A percentile compares a stretch with the other conserved stretches of the same genome.
These are phyloP conservation scores for Psilocybe tampanensis DNA, from an alignment of 768 basidiomycete species.

Conservation along the genomic window DNA sequence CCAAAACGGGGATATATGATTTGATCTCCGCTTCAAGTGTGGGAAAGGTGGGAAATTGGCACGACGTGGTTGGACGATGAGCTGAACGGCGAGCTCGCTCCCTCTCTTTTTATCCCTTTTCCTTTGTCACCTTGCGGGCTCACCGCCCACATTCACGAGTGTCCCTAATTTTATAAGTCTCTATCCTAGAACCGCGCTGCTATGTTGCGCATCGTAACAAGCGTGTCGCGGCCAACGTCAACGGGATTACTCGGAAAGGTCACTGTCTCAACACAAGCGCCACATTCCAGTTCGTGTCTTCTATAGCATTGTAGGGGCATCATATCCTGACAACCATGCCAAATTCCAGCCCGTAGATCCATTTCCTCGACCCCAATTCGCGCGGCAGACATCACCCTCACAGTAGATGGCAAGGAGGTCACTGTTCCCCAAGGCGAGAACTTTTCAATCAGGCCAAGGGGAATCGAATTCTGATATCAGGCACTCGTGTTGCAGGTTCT, in stretches of 20 bases:
- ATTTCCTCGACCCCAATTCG: slow-evolving; percentile 68
- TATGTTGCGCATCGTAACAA: slow-evolving; percentile 74
- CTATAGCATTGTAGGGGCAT: not conserved
- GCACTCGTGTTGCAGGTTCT: slow-evolving; percentile 55
- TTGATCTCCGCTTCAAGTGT: slow-evolving; percentile 33
- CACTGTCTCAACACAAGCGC: slow-evolving; percentile 41
- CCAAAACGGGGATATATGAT: slow-evolving; percentile 5
- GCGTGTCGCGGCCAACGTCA: slow-evolving; percentile 59
- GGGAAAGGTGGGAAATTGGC: slow-evolving; percentile 42
- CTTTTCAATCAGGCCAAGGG: not conserved
- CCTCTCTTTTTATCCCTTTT: slow-evolving; percentile 31
- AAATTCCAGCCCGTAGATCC: slow-evolving; percentile 51
- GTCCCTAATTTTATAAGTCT: slow-evolving; percentile 23
- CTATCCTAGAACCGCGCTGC: slow-evolving; percentile 18
- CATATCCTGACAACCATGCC: slow-evolving; percentile 6
- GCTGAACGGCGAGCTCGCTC: slow-evolving; percentile 43
- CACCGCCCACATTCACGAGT: slow-evolving; percentile 30
- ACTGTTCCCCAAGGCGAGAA: slow-evolving; percentile 91
- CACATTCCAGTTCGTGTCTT: slow-evolving; percentile 28
- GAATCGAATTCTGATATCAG: not conserved
- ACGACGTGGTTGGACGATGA: slow-evolving; percentile 48
- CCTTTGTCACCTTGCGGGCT: slow-evolving; percentile 31
- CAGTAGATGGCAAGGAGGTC: slow-evolving; percentile 96
- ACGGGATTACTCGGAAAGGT: slow-evolving; percentile 73
- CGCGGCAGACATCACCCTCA: slow-evolving; percentile 85